Evolutionary conservation across 495 filamentous ascomycete species (phyloP).

Genomic region (Trypethelium eluteriae): DNA sequence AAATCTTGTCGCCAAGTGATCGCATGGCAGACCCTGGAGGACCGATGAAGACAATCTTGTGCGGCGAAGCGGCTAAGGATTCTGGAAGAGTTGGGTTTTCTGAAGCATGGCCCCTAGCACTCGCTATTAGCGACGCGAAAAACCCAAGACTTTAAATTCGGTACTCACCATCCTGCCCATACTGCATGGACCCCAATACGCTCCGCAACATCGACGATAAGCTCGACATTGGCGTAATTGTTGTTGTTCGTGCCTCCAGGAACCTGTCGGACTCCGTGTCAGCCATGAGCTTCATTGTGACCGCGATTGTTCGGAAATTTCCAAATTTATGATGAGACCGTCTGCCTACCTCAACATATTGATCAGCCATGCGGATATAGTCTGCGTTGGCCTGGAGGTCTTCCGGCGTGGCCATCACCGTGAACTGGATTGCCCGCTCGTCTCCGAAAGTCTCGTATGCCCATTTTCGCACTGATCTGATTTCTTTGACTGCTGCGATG

Average conservation of each 20-base stretch:
- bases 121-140: constrained; percentile 16
- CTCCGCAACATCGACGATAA: constrained; percentile 99
- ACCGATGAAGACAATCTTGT: constrained; percentile 98
- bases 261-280: constrained; percentile 39
- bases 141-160: not conserved
- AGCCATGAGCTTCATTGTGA: not conserved
- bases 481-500: constrained; percentile 99
- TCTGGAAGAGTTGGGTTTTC: constrained; percentile 98
- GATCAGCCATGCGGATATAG: constrained; percentile 98
- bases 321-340: not conserved
- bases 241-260: constrained; percentile 99
- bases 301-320: not conserved
- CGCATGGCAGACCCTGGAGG: constrained; percentile 97
- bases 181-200: constrained; percentile 97
- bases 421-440: constrained; percentile 96
- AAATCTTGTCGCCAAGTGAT: constrained; percentile 98
- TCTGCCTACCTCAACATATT: constrained; percentile 81
- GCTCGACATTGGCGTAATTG: constrained; percentile 99
- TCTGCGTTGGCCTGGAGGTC: constrained; percentile 96
- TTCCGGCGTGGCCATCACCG: constrained; percentile 99
- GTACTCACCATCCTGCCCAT: constrained; percentile 89
- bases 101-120: constrained; percentile 83
- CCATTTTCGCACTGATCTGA: constrained; percentile 98
- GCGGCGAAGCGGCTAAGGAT: constrained; percentile 85
- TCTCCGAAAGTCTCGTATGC: constrained; percentile 99